Percentiles rank a stretch among this genome's conserved stretches.
Evolutionary conservation across 192 early-diverging fungal genomes (phyloP).

Genomic region (Coemansia sp.): DNA sequence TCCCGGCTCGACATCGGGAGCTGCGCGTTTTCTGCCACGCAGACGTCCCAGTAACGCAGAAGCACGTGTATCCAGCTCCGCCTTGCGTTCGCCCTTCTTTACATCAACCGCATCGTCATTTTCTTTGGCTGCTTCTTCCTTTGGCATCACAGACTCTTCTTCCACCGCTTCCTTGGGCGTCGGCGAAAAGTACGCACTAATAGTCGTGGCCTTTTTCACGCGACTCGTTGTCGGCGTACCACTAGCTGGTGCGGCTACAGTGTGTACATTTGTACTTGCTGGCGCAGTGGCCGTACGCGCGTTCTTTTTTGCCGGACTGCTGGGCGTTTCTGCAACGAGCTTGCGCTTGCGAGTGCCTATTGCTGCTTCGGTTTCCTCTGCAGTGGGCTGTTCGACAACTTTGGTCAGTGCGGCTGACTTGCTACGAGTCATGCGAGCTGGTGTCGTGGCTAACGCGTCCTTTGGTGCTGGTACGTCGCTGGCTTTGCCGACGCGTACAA

Average conservation of each 20-base stretch:
- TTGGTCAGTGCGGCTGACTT: constrained; percentile 14
- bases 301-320: not conserved
- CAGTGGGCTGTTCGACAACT: not conserved
- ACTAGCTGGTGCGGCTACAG: too few relatives aligned
- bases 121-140: not conserved
- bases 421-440: constrained; percentile 39
- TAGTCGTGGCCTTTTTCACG: constrained; percentile 20
- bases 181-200: constrained; percentile 28
- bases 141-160: not conserved
- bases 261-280: not conserved
- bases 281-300: too few relatives aligned
- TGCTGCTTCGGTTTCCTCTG: not conserved
- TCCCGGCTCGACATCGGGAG: not conserved
- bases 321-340: constrained; percentile 9
- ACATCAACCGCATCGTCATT: not conserved
- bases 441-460: constrained; percentile 6
- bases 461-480: constrained; percentile 22
- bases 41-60: constrained; percentile 23
- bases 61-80: constrained; percentile 16
- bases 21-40: constrained; percentile 26
- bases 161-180: not conserved
- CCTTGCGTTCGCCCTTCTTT: not conserved
- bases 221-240: too few relatives aligned
- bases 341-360: constrained; percentile 35
- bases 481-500: constrained; percentile 49